A percentile compares a stretch with the other conserved stretches of the same genome.
Evolutionary conservation across 192 early-diverging fungal genomes (phyloP).

Genomic region (Lunasporangiospora selenospora): DNA sequence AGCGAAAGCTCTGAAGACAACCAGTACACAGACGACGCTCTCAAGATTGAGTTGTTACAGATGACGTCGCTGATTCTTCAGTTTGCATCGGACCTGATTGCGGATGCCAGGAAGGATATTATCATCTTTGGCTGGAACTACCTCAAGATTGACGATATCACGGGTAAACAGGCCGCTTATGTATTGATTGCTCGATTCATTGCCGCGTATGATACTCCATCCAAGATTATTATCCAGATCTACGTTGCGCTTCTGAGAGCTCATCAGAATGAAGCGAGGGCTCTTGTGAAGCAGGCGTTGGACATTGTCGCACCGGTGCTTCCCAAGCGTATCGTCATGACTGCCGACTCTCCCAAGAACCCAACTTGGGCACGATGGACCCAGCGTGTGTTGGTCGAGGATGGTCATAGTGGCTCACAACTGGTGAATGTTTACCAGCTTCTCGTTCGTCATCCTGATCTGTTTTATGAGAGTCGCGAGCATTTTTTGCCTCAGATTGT

Average conservation of each 20-base stretch:
- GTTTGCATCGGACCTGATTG: conserved; percentile 77
- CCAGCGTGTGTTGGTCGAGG: conserved; percentile 89
- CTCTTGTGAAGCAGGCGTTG: conserved; percentile 91
- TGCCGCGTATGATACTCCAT: conserved; percentile 89
- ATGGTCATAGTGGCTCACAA: conserved; percentile 90
- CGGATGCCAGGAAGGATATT: conserved; percentile 84
- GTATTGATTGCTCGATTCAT: conserved; percentile 94
- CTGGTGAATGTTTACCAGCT: conserved; percentile 92
- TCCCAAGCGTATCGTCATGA: conserved; percentile 76
- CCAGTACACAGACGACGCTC: conserved; percentile 67
- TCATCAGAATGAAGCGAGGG: conserved; percentile 88
- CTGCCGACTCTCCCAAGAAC: conserved; percentile 50
- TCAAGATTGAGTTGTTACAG: conserved; percentile 90
- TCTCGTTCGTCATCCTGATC: conserved; percentile 84
- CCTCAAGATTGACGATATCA: conserved; percentile 86
- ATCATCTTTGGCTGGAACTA: conserved; percentile 96
- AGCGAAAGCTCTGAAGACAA: conserved; percentile 59
- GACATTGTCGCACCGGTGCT: conserved; percentile 94
- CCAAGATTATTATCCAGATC: conserved; percentile 87
- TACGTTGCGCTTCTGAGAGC: conserved; percentile 88
- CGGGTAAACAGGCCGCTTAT: conserved; percentile 95
- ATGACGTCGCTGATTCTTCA: conserved; percentile 89
- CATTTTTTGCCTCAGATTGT: conserved; percentile 94
- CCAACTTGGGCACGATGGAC: conserved; percentile 91
- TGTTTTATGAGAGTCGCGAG: conserved; percentile 90